Evolutionary conservation across 177 flowering plant genomes (phyloP).

Genomic region (Vitis hybrid): DNA sequence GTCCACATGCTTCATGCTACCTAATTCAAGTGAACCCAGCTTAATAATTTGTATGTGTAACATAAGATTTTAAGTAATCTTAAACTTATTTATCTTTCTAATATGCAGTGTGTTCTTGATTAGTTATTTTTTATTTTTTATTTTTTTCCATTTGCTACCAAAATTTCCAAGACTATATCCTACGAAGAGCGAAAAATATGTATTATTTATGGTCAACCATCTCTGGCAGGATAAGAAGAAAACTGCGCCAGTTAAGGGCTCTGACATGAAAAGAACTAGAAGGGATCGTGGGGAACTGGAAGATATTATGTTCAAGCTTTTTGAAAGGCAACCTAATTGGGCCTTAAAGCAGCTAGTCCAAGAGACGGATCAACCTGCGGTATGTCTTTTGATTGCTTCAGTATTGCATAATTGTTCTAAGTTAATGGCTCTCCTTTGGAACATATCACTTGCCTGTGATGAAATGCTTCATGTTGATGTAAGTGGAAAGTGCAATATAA

Average conservation of each 20-base stretch:
- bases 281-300: slow-evolving; percentile 94
- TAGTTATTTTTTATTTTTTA: too few relatives aligned
- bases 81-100: too few relatives aligned
- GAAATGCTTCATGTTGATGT: not conserved
- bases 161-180: too few relatives aligned
- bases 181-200: too few relatives aligned
- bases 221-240: slow-evolving; percentile 83
- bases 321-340: slow-evolving; percentile 96
- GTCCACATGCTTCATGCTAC: too few relatives aligned
- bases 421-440: not conserved
- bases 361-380: slow-evolving; percentile 98
- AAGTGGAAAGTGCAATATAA: too few relatives aligned
- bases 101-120: too few relatives aligned
- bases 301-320: slow-evolving; percentile 96
- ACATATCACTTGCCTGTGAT: not conserved
- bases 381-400: slow-evolving; percentile 31
- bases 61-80: too few relatives aligned
- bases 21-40: too few relatives aligned
- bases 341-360: slow-evolving; percentile 89
- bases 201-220: not conserved
- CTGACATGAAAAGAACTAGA: slow-evolving; percentile 91
- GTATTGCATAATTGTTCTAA: not conserved
- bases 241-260: slow-evolving; percentile 61
- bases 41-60: too few relatives aligned
- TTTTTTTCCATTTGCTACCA: too few relatives aligned